A percentile compares a stretch with the other conserved stretches of the same genome.
Evolutionary conservation across 1,284 basidiomycete genomes (phyloP).

Genomic region (Quambalaria eucalypti): DNA sequence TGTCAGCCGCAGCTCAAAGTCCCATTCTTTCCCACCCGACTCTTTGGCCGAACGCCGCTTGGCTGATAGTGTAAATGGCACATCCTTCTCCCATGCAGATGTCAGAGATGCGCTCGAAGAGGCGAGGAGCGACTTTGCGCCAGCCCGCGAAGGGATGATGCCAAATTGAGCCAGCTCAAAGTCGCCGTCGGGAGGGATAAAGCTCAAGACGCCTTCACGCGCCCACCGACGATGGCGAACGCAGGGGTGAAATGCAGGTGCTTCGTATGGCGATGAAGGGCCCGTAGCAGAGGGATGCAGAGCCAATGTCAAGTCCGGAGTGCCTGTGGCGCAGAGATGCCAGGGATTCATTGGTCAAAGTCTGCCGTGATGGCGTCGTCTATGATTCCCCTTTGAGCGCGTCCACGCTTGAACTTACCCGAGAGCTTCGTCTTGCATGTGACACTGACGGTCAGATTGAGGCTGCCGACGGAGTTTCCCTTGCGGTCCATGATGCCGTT

Average conservation of each 20-base stretch:
- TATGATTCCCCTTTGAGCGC: no score
- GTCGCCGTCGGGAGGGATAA: background rate
- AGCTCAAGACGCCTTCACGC: background rate
- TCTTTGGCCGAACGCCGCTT: background rate
- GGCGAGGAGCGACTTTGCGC: background rate
- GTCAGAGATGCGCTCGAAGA: background rate
- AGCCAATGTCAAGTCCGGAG: background rate
- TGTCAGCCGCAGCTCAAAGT: background rate
- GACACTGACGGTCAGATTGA: background rate
- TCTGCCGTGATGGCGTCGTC: no score
- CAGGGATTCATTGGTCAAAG: no score
- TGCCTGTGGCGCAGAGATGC: background rate
- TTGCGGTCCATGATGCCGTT: slow-evolving; percentile 1
- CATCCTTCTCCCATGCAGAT: background rate
- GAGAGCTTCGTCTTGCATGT: background rate
- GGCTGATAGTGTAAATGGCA: background rate
- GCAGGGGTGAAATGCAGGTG: background rate
- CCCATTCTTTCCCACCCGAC: background rate
- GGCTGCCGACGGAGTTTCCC: background rate
- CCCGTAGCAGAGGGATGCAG: background rate
- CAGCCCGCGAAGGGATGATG: no score
- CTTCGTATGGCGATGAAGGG: background rate
- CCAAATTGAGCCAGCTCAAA: background rate
- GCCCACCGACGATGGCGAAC: background rate
- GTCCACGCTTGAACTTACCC: no score